Evolutionary conservation across 1,284 basidiomycete species (phyloP).

Genomic region (Marasmius sp.): DNA sequence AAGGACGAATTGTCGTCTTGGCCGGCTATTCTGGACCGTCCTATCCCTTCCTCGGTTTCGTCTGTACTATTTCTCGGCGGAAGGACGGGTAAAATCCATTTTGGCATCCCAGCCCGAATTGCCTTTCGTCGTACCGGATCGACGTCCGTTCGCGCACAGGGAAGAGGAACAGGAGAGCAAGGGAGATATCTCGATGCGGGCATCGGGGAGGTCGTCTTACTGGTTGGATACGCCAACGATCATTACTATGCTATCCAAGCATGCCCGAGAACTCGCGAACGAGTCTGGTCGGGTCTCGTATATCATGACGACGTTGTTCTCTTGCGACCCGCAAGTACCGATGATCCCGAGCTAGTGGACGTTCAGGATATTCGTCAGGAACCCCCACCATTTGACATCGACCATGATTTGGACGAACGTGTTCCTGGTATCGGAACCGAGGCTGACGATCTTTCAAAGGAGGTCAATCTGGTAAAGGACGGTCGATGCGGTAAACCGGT

Average conservation of each 20-base stretch:
- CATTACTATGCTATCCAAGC: conserved; percentile 2
- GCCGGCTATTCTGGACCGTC: not conserved
- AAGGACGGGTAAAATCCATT: not conserved
- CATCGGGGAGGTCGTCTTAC: not conserved
- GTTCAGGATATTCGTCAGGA: not conserved
- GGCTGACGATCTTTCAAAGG: not conserved
- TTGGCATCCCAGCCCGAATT: conserved; percentile 1
- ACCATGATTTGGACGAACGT: not conserved
- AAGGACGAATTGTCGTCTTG: not conserved
- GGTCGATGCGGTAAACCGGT: not conserved
- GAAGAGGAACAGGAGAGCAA: not conserved
- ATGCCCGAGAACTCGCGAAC: not conserved
- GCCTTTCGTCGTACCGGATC: not conserved
- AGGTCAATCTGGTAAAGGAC: not conserved
- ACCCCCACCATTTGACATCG: not conserved
- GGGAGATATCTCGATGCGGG: not conserved
- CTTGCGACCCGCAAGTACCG: not conserved
- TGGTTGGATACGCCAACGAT: conserved; percentile 1
- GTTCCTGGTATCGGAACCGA: not conserved
- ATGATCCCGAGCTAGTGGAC: not conserved
- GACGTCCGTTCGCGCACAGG: not conserved
- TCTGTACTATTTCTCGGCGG: not conserved
- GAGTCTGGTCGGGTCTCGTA: not conserved
- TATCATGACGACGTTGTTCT: not conserved
- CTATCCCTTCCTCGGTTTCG: conserved; percentile 1